Percentiles rank a stretch among this genome's conserved stretches.
Evolutionary conservation across 257 asterid genomes (phyloP).

Genomic region (Solanum gandarillasii): DNA sequence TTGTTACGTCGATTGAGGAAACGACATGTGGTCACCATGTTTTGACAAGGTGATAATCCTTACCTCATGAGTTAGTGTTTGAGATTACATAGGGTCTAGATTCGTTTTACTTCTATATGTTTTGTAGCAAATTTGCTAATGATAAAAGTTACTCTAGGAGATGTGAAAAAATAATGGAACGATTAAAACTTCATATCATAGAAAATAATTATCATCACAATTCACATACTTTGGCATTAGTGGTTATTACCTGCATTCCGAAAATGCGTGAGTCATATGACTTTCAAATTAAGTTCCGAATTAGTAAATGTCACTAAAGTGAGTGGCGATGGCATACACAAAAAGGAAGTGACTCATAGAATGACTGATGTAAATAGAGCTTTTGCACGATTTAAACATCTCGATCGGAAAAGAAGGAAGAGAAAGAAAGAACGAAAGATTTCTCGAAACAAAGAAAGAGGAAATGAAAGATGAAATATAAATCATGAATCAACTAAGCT

Average conservation of each 20-base stretch:
- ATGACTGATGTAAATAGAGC: rapidly evolving
- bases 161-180: background rate
- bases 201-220: background rate
- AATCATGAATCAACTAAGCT: background rate
- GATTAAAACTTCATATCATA: background rate
- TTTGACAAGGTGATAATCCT: background rate
- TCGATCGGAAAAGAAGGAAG: background rate
- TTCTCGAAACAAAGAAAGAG: background rate
- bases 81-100: background rate
- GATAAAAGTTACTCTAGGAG: background rate
- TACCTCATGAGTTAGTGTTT: background rate
- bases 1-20: background rate
- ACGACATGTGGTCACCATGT: background rate
- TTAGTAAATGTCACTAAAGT: background rate
- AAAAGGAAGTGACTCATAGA: background rate
- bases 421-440: background rate
- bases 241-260: background rate
- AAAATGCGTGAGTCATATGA: background rate
- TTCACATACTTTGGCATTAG: background rate
- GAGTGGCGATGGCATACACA: background rate
- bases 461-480: background rate
- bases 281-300: background rate
- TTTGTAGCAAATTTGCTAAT: background rate
- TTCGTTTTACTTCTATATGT: background rate
- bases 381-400: background rate